phyloP scores from a whole-genome alignment of 495 filamentous ascomycete species.

The Lasiosphaeris hirsuta region DNA sequence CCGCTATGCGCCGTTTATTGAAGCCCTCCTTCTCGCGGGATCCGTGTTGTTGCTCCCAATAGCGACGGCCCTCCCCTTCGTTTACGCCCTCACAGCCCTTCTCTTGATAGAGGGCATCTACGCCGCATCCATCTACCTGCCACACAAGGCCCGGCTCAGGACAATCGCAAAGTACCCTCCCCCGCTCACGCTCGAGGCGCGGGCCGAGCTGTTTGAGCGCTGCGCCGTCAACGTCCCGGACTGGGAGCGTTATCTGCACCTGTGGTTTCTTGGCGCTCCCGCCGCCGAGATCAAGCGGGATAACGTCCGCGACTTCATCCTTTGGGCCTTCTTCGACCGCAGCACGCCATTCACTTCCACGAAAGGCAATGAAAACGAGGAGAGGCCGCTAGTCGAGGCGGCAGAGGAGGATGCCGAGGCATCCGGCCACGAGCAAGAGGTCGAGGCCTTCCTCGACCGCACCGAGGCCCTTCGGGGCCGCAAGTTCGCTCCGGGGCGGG shows the following conservation, averaged over 20 bases:
- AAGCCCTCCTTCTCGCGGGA: not conserved
- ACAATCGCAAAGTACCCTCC: slow-evolving; percentile 52
- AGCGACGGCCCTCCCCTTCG: not conserved
- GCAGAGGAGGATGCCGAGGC: slow-evolving; percentile 25
- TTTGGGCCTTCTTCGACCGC: slow-evolving; percentile 61
- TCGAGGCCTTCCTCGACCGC: slow-evolving; percentile 52
- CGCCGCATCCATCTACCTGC: slow-evolving; percentile 53
- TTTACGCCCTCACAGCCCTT: slow-evolving; percentile 30
- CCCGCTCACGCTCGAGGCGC: slow-evolving; percentile 36
- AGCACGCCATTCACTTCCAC: slow-evolving; percentile 25
- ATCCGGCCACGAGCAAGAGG: slow-evolving; percentile 48
- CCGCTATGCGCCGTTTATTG: slow-evolving; percentile 5
- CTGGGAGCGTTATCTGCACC: slow-evolving; percentile 52
- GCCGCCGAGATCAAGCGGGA: slow-evolving; percentile 58
- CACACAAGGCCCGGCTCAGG: slow-evolving; percentile 48
- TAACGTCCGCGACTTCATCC: slow-evolving; percentile 61
- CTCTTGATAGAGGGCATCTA: slow-evolving; percentile 49
- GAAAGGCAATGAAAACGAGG: not conserved
- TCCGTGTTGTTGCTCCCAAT: not conserved
- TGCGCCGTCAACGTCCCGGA: slow-evolving; percentile 55
- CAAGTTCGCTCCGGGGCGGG: slow-evolving; percentile 48
- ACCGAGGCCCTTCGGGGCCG: slow-evolving; percentile 50
- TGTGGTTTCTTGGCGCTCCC: slow-evolving; percentile 63
- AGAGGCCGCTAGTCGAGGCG: not conserved
- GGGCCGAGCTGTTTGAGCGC: slow-evolving; percentile 49